phyloP scores from a whole-genome alignment of 208 protist genomes.

The Trypanosoma platydactyli region DNA sequence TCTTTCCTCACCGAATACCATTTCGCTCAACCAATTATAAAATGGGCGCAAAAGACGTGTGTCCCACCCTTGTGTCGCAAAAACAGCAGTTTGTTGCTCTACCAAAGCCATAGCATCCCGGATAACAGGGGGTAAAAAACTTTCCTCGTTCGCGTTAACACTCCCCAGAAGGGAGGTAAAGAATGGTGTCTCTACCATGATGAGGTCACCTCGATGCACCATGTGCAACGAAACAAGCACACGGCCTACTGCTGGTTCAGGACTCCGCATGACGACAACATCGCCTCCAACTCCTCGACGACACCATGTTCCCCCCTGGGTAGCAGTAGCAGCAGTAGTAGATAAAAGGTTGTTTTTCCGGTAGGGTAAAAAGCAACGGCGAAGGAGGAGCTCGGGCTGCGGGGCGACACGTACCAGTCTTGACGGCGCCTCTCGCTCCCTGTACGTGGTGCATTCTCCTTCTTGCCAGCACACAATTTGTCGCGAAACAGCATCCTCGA shows the following conservation, averaged over 20 bases:
- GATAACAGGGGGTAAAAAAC: slow-evolving; percentile 9
- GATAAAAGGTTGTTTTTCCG: neutral
- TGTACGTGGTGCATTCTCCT: neutral
- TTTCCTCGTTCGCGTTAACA: neutral
- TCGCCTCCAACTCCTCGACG: slow-evolving; percentile 7
- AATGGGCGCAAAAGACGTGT: slow-evolving; percentile 14
- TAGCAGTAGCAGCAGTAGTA: too few relatives aligned
- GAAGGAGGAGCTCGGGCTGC: slow-evolving; percentile 12
- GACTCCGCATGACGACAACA: slow-evolving; percentile 20
- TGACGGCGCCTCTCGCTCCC: slow-evolving; percentile 9
- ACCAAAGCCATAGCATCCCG: slow-evolving; percentile 7
- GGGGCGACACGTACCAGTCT: slow-evolving; percentile 10
- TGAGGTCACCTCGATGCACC: slow-evolving; percentile 11
- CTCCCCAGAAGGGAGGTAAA: slow-evolving; percentile 4
- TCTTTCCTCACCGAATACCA: slow-evolving; percentile 10
- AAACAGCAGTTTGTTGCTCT: slow-evolving; percentile 6
- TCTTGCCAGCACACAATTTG: slow-evolving; percentile 13
- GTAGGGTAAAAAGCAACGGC: slow-evolving; percentile 16
- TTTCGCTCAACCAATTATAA: slow-evolving; percentile 22
- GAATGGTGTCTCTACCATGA: slow-evolving; percentile 19
- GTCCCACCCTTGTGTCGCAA: slow-evolving; percentile 4
- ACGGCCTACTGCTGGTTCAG: slow-evolving; percentile 13
- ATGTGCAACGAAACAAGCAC: slow-evolving; percentile 24
- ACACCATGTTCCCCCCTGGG: neutral
- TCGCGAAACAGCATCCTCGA: slow-evolving; percentile 18